Evolutionary conservation across 495 filamentous ascomycete species (phyloP).

Genomic region (Jackrogersella minutella): DNA sequence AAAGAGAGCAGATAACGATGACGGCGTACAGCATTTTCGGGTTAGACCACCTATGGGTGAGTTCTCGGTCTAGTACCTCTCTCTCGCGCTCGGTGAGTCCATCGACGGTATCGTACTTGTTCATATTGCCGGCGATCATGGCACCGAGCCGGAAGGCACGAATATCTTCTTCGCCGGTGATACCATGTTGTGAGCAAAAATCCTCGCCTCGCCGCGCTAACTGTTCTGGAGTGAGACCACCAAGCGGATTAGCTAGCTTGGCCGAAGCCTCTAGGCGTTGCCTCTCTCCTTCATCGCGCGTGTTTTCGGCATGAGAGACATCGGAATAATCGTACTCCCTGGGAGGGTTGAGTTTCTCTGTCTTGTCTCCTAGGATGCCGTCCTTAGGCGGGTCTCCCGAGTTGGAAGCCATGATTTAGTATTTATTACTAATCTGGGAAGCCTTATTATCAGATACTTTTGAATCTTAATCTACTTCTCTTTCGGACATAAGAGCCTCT

Average conservation of each 20-base stretch:
- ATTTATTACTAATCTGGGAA: background rate
- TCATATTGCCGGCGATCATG: slow-evolving; percentile 60
- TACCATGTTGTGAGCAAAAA: slow-evolving; percentile 69
- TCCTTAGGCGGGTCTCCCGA: slow-evolving; percentile 20
- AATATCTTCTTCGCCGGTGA: slow-evolving; percentile 70
- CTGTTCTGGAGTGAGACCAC: slow-evolving; percentile 65
- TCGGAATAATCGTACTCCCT: slow-evolving; percentile 37
- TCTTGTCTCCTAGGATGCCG: slow-evolving; percentile 22
- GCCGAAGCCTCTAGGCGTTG: slow-evolving; percentile 44
- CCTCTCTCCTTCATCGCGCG: slow-evolving; percentile 33
- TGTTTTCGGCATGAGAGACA: slow-evolving; percentile 30
- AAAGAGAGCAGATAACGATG: slow-evolving; percentile 62
- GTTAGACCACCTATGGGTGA: slow-evolving; percentile 75
- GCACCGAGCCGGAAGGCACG: slow-evolving; percentile 78
- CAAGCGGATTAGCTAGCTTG: slow-evolving; percentile 73
- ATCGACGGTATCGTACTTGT: slow-evolving; percentile 59
- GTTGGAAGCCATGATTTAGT: slow-evolving; percentile 23
- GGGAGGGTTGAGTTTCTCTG: slow-evolving; percentile 16
- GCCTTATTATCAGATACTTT: background rate
- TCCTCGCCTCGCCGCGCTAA: slow-evolving; percentile 68
- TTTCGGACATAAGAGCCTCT: background rate
- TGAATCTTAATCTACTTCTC: background rate
- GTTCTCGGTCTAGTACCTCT: slow-evolving; percentile 67
- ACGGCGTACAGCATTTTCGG: slow-evolving; percentile 72
- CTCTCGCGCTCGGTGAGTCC: slow-evolving; percentile 66